phyloP scores from a whole-genome alignment of 2,329 filamentous ascomycete genomes.

The Ilyonectria destructans region DNA sequence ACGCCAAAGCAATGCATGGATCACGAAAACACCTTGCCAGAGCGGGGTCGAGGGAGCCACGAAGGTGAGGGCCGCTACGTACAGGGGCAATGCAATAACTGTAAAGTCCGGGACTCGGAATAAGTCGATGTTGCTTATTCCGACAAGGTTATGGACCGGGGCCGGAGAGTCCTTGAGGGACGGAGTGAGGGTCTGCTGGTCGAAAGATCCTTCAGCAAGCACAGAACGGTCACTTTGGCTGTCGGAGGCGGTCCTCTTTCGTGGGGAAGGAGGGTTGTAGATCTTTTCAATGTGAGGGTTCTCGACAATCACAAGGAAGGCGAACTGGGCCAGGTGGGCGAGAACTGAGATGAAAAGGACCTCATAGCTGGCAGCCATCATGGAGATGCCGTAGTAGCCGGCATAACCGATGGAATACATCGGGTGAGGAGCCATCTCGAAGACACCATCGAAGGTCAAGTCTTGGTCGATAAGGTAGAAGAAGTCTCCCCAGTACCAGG shows the following conservation, averaged over 20 bases:
- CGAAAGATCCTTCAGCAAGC: conserved; percentile 46
- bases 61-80: conserved; percentile 81
- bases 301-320: conserved; percentile 92
- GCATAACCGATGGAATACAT: conserved; percentile 99
- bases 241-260: conserved; percentile 65
- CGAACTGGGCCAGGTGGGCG: conserved; percentile 94
- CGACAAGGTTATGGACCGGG: conserved; percentile 87
- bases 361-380: conserved; percentile 98
- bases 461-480: conserved; percentile 99
- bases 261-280: conserved; percentile 91
- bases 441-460: conserved; percentile 97
- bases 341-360: conserved; percentile 97
- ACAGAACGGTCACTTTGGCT: conserved; percentile 51
- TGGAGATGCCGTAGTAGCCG: conserved; percentile 97
- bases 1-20: conserved; percentile 87
- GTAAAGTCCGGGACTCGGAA: conserved; percentile 90
- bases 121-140: conserved; percentile 87
- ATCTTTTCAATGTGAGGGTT: conserved; percentile 98
- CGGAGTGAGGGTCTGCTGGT: conserved; percentile 45
- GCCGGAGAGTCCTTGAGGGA: conserved; percentile 65
- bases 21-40: conserved; percentile 85
- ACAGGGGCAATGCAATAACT: conserved; percentile 82
- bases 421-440: conserved; percentile 98
- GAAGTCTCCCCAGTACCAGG: conserved; percentile 99
- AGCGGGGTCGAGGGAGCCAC: conserved; percentile 83